Base-by-base conservation (phyloP, 2,329 filamentous ascomycete genomes). In the Paecilomyces niveus region DNA sequence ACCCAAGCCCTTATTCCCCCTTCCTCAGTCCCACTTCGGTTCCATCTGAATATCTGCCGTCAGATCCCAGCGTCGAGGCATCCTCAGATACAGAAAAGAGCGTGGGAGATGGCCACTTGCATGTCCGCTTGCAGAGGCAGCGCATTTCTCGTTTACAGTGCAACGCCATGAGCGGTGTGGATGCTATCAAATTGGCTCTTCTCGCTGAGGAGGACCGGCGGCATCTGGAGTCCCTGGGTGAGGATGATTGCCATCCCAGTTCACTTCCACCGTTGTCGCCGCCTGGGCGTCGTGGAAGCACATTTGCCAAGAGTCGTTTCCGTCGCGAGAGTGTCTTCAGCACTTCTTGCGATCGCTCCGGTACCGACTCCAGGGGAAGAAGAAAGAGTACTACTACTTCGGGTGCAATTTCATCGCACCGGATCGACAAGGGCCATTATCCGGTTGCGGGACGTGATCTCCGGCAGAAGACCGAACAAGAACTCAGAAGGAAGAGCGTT, bases 121-220 rank as follows among this genome's bases (percentile, higher is more conserved):
- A 64, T 54, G 59, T 76, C 35, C 74, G 75, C 35, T 58, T 64
- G 21, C 74, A 74, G 54, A 68, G 75, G 13, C 74, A 77, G 57
- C 70, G 72, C 3, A 71, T 77, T 58, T 74, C 74, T 21, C 69
- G 72, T 49, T 59, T 76, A 15, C 75, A 77, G 62, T 76, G 73
- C 60, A 70, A 70, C 53, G 63, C 72, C 10, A 64, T 65, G 0
- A 61, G 59, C 2, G 70, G 72, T 5, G 55, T 74, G 2, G 75
- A 77, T 15, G 70, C 72, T 24, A 66, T 77, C 45, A 71, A 71
- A 35, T 67, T 69, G n/a, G 71, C 72, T 9, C 63, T 73, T 39
- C 56, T 74, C 15, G 65, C 71, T 1, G 70, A 73, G 18, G 63
- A 67, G 29, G 62, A 58, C 10, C 33, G 57, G 21, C 59, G 49